These are phyloP conservation scores for Russula sp. DNA, from an alignment of 768 basidiomycete species.

Conservation along the genomic window DNA sequence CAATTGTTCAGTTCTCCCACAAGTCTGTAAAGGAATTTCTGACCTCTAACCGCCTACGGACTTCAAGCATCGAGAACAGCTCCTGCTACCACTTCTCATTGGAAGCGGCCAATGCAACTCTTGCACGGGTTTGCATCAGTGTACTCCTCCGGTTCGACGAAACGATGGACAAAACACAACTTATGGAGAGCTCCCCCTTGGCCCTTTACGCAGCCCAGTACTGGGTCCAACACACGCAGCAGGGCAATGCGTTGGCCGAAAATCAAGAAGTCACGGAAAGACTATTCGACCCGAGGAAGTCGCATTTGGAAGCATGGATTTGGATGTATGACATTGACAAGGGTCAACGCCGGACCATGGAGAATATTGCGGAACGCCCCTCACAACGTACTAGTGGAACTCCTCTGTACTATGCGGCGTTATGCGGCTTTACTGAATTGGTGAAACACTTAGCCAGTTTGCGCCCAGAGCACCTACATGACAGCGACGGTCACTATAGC, in stretches of 20 bases:
- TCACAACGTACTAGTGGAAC: neutral
- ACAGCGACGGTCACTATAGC: neutral
- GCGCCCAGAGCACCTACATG: neutral
- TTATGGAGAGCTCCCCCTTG: neutral
- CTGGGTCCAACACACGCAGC: neutral
- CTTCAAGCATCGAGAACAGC: neutral
- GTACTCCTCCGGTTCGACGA: neutral
- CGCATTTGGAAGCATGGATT: neutral
- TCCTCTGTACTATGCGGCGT: slow-evolving; percentile 6
- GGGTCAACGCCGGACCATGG: neutral
- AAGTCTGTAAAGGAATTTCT: neutral
- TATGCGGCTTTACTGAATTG: neutral
- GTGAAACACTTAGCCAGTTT: neutral
- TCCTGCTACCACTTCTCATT: neutral
- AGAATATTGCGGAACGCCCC: neutral
- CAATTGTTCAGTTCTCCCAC: neutral
- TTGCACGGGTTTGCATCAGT: neutral
- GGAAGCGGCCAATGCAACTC: neutral
- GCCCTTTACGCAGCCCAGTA: neutral
- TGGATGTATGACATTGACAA: neutral
- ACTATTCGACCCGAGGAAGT: neutral
- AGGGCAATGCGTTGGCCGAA: neutral
- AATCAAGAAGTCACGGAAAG: neutral
- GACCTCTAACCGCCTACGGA: neutral
- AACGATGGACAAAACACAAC: too few species aligned